A percentile compares a stretch with the other conserved stretches of the same genome.
Evolutionary conservation across 345 rosid species (phyloP).

Genomic region (Arabidopsis arenosa): DNA sequence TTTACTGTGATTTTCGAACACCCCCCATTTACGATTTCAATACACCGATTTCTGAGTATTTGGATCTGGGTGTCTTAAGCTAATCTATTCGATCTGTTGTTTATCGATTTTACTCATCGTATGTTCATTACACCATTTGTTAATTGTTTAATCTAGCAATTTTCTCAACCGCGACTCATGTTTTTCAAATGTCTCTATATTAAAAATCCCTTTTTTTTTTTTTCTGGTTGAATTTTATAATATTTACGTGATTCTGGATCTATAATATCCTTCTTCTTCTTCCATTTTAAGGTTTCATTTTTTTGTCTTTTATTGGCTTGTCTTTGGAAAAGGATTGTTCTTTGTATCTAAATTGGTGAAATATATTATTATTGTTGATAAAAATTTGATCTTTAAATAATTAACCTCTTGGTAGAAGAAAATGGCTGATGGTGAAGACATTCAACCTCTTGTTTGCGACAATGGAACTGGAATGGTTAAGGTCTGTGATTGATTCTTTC

Average conservation of each 20-base stretch:
- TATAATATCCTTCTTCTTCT: not conserved
- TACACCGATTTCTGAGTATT: not conserved
- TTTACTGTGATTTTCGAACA: not conserved
- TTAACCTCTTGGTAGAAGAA: slow-evolving; percentile 36
- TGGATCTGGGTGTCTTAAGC: slow-evolving; percentile 27
- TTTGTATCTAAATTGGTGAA: not conserved
- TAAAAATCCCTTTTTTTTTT: not conserved
- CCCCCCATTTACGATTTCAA: not conserved
- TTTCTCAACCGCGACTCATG: slow-evolving; percentile 30
- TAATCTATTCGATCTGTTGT: not conserved
- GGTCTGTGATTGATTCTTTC: slow-evolving; percentile 36
- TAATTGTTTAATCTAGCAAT: slow-evolving; percentile 29
- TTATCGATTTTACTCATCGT: slow-evolving; percentile 8
- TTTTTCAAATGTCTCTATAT: slow-evolving; percentile 26
- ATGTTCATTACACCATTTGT: not conserved
- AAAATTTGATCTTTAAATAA: not conserved
- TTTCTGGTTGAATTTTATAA: slow-evolving; percentile 14
- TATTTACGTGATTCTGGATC: slow-evolving; percentile 39
- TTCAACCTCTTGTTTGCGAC: slow-evolving; percentile 74
- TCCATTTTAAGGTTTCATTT: slow-evolving; percentile 19
- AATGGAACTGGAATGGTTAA: slow-evolving; percentile 84
- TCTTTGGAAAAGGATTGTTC: not conserved
- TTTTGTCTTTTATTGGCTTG: slow-evolving; percentile 16
- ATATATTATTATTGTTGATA: not conserved
- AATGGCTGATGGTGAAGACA: slow-evolving; percentile 96